A percentile compares a stretch with the other conserved stretches of the same genome.
Evolutionary conservation across 2,329 filamentous ascomycete genomes (phyloP).

Genomic region (Stachybotrys echinatus): DNA sequence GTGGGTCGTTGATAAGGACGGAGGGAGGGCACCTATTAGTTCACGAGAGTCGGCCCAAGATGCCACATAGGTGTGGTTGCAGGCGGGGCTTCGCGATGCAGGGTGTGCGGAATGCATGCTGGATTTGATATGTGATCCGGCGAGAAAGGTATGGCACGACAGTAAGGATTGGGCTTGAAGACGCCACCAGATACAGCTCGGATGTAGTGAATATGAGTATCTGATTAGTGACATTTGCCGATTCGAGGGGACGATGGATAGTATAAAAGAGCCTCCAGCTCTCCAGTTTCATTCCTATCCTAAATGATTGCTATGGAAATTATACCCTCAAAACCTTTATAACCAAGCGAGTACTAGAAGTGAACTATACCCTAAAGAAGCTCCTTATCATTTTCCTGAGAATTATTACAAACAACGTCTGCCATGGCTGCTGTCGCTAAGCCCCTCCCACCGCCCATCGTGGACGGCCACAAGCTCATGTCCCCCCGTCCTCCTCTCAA

Average conservation of each 20-base stretch:
- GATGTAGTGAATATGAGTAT: too few relatives aligned
- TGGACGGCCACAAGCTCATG: not conserved
- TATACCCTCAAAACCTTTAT: too few relatives aligned
- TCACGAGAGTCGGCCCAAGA: not conserved
- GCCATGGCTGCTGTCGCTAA: not conserved
- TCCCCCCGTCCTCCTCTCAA: slow-evolving; percentile 1
- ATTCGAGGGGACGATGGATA: too few relatives aligned
- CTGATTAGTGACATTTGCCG: too few relatives aligned
- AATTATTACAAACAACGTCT: too few relatives aligned
- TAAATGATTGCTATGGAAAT: too few relatives aligned
- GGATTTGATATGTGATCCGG: not conserved
- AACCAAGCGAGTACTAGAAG: too few relatives aligned
- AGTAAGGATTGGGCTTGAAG: too few relatives aligned
- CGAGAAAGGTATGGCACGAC: not conserved
- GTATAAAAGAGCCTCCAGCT: too few relatives aligned
- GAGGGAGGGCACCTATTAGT: not conserved
- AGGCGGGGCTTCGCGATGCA: not conserved
- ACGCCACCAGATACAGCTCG: not conserved
- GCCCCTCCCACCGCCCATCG: not conserved
- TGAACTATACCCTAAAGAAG: too few relatives aligned
- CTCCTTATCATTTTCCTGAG: too few relatives aligned
- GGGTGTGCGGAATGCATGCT: not conserved
- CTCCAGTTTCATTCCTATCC: too few relatives aligned
- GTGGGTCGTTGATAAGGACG: not conserved
- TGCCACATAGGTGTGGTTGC: not conserved